phyloP scores from a whole-genome alignment of 1,284 basidiomycete species.

The Cerrena zonata region DNA sequence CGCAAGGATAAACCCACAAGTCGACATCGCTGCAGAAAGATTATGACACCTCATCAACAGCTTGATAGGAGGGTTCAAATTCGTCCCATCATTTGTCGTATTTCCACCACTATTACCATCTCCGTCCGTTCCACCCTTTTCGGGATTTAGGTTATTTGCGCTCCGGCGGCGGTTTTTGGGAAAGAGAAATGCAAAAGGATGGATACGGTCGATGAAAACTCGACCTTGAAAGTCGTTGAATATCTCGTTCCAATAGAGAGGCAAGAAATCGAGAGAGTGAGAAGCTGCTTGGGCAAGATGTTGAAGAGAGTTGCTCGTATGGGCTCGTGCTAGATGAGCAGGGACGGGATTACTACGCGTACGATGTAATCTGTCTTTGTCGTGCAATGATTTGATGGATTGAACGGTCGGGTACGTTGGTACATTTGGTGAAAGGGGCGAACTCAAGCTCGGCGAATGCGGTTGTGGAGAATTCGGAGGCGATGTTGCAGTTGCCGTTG shows the following conservation, averaged over 20 bases:
- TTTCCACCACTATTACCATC: too few relatives aligned
- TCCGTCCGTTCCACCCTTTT: background rate
- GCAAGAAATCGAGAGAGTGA: conserved; percentile 3
- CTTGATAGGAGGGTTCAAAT: conserved; percentile 32
- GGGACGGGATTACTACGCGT: background rate
- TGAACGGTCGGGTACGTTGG: background rate
- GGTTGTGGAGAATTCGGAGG: background rate
- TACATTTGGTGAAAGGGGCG: background rate
- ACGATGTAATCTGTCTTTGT: background rate
- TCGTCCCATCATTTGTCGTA: background rate
- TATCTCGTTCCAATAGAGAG: background rate
- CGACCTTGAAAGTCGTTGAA: background rate
- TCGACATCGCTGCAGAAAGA: conserved; percentile 43
- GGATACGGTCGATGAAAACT: conserved; percentile 1
- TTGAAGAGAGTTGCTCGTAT: conserved; percentile 1
- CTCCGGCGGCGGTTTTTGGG: conserved; percentile 22
- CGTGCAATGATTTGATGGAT: too few relatives aligned
- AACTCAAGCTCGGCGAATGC: background rate
- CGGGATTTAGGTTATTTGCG: conserved; percentile 25
- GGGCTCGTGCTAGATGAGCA: background rate
- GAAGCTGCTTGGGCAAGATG: background rate
- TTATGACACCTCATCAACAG: conserved; percentile 45
- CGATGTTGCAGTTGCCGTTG: conserved; percentile 1
- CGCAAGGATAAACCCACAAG: conserved; percentile 48
- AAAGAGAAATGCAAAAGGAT: conserved; percentile 1